Percentiles rank a stretch among this genome's conserved stretches.
These are phyloP conservation scores for Eucalyptus tenuipes DNA, from an alignment of 345 rosid genomes.

Conservation along the genomic window DNA sequence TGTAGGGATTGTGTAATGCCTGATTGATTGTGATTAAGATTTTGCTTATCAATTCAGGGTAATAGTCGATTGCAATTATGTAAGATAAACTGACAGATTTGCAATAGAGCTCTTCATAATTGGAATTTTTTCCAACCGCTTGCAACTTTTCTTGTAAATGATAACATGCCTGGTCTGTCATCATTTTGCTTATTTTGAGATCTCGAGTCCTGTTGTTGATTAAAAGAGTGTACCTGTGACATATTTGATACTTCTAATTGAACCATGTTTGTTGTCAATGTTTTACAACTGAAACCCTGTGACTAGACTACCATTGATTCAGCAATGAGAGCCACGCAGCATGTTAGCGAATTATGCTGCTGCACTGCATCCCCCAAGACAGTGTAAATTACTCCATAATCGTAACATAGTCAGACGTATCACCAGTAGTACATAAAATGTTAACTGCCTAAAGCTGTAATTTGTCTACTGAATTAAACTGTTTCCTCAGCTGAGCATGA, in stretches of 20 bases:
- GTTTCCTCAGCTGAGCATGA: not conserved
- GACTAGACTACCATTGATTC: not conserved
- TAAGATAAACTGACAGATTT: not conserved
- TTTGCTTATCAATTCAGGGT: not conserved
- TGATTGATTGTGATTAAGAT: not conserved
- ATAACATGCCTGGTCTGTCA: not conserved
- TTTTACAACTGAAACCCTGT: not conserved
- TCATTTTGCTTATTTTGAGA: not conserved
- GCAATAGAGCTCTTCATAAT: conserved; percentile 18
- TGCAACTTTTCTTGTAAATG: conserved; percentile 65
- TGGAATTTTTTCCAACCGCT: conserved; percentile 65
- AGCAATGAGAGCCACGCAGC: not conserved
- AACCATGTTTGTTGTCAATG: not conserved
- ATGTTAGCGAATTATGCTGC: not conserved
- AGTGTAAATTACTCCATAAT: too few species aligned
- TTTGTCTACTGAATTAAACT: not conserved
- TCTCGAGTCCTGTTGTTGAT: not conserved
- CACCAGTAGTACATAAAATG: too few species aligned
- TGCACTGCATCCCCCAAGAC: too few species aligned
- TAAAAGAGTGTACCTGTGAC: not conserved
- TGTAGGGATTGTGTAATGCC: conserved; percentile 46
- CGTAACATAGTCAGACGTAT: not conserved
- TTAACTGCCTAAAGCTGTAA: not conserved
- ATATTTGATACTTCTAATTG: not conserved
- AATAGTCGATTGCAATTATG: conserved; percentile 51